Conservation (phyloP, 768 basidiomycete species). For the Termitomyces sp. region DNA sequence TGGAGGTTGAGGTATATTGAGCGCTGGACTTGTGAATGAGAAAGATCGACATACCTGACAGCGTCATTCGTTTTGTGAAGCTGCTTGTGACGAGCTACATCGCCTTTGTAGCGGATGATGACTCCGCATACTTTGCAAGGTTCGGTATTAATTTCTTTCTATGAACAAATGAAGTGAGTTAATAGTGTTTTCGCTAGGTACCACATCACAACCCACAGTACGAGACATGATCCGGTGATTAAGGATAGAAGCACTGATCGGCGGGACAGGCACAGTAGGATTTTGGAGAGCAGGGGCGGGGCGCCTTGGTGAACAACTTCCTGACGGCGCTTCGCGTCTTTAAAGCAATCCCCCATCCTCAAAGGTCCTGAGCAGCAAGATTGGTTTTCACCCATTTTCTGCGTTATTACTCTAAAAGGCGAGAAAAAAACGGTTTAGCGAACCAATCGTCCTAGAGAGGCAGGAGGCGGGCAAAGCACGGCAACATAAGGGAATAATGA, state of each 20-base stretch:
- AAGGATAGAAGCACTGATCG: background rate
- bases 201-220: slow-evolving; percentile 6
- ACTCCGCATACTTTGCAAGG: slow-evolving; percentile 16
- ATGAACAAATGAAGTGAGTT: background rate
- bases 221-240: slow-evolving; percentile 11
- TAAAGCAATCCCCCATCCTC: background rate
- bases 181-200: background rate
- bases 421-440: slow-evolving; percentile 9
- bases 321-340: background rate
- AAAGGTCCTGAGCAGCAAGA: slow-evolving; percentile 1
- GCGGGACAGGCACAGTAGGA: background rate
- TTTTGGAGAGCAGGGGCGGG: no score
- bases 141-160: slow-evolving; percentile 15
- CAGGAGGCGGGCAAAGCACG: slow-evolving; percentile 14
- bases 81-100: slow-evolving; percentile 14
- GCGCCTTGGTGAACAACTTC: no score
- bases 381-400: slow-evolving; percentile 15
- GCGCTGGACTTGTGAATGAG: background rate
- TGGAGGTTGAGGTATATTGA: slow-evolving; percentile 1
- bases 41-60: slow-evolving; percentile 3
- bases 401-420: slow-evolving; percentile 15
- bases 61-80: slow-evolving; percentile 10
- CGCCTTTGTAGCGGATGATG: slow-evolving; percentile 16
- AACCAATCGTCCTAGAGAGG: slow-evolving; percentile 16
- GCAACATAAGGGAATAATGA: slow-evolving; percentile 15